Conservation (phyloP, 108 stramenopile species). For the Pseudonitzschia delicatissima region DNA sequence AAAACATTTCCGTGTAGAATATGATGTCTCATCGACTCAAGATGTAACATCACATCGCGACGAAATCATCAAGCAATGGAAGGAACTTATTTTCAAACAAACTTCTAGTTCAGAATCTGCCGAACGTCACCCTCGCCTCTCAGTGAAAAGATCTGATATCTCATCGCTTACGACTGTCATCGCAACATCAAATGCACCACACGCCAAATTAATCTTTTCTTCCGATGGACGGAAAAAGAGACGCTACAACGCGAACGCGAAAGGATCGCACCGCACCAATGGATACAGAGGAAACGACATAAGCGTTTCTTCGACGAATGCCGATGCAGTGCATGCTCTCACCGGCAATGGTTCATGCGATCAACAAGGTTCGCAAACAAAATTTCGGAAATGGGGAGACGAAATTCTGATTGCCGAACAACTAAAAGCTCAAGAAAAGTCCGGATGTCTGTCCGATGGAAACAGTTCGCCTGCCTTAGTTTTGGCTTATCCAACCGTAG, state of each 20-base stretch:
- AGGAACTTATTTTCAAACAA: not conserved
- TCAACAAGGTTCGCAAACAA: not conserved
- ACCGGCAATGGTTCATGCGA: not conserved
- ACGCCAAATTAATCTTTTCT: not conserved
- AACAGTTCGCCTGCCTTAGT: not conserved
- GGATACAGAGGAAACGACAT: not conserved
- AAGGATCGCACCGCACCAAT: not conserved
- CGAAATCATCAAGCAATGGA: constrained; percentile 13
- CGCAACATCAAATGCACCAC: not conserved
- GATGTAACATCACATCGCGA: constrained; percentile 1
- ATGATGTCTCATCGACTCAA: constrained; percentile 9
- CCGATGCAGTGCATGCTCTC: constrained; percentile 4
- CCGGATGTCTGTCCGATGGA: not conserved
- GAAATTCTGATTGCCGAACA: not conserved
- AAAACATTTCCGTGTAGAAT: constrained; percentile 7
- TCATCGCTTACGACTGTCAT: not conserved
- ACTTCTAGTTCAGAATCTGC: not conserved
- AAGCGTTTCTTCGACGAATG: not conserved
- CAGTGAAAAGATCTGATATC: not conserved
- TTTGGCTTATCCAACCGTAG: constrained; percentile 1
- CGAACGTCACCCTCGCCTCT: not conserved
- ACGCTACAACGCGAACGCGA: not conserved
- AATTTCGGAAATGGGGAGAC: constrained; percentile 32
- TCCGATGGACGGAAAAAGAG: not conserved
- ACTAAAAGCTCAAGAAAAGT: not conserved